phyloP scores from a whole-genome alignment of 2,329 filamentous ascomycete genomes.

The Colletotrichum costaricense region DNA sequence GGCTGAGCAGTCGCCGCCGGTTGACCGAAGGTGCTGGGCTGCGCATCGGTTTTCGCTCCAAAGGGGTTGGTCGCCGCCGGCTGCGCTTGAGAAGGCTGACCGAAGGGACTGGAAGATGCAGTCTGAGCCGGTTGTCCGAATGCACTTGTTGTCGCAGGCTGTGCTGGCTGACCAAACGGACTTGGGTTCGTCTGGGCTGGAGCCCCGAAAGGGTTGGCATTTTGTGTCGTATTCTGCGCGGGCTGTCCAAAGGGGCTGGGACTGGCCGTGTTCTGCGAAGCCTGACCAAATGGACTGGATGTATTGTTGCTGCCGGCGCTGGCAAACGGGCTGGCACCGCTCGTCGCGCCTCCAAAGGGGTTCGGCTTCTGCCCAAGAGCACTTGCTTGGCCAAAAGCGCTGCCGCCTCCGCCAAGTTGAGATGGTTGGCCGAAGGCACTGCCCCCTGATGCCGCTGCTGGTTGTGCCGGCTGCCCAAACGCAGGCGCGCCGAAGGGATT shows the following conservation, averaged over 20 bases:
- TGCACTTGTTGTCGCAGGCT: constrained; percentile 35
- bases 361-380: constrained; percentile 51
- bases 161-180: constrained; percentile 35
- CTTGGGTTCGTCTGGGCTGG: constrained; percentile 15
- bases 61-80: constrained; percentile 43
- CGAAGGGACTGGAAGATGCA: constrained; percentile 30
- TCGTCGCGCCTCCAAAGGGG: constrained; percentile 47
- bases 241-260: constrained; percentile 30
- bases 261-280: constrained; percentile 19
- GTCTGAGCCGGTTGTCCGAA: constrained; percentile 36
- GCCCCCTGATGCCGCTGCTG: background rate
- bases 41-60: constrained; percentile 30
- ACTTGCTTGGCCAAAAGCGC: constrained; percentile 51
- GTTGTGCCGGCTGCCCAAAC: constrained; percentile 37
- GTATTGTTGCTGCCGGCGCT: constrained; percentile 16
- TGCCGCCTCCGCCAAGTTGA: constrained; percentile 13
- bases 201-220: constrained; percentile 22
- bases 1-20: constrained; percentile 29
- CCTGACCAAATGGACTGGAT: constrained; percentile 27
- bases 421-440: constrained; percentile 49
- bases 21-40: constrained; percentile 7
- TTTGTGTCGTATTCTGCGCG: constrained; percentile 15
- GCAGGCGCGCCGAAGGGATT: constrained; percentile 42
- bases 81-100: constrained; percentile 32
- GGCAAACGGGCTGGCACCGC: constrained; percentile 35